A percentile compares a stretch with the other conserved stretches of the same genome.
Evolutionary conservation across 306 rosid species (phyloP).

Genomic region (Vigna mungo): DNA sequence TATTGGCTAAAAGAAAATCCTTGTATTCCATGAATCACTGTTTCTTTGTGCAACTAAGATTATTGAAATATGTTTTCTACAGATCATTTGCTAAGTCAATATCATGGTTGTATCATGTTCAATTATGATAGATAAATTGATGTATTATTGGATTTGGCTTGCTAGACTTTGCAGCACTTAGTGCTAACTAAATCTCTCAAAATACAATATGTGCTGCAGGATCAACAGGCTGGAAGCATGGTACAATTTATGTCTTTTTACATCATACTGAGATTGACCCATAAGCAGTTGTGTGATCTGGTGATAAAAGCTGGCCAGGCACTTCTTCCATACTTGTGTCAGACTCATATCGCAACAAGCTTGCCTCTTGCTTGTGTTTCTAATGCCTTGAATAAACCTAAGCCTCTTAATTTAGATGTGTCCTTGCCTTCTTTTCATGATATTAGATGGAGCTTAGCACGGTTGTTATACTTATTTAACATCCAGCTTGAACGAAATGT

Average conservation of each 20-base stretch:
- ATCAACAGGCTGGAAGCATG: slow-evolving; percentile 49
- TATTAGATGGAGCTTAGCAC: slow-evolving; percentile 75
- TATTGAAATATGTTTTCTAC: slow-evolving; percentile 6
- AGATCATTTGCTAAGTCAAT: not conserved
- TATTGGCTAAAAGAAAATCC: slow-evolving; percentile 4
- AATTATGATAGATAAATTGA: slow-evolving; percentile 25
- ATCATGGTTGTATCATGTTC: slow-evolving; percentile 30
- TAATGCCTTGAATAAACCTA: slow-evolving; percentile 78
- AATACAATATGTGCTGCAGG: slow-evolving; percentile 65
- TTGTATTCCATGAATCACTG: not conserved
- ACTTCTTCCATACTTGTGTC: slow-evolving; percentile 55
- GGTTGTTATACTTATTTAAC: slow-evolving; percentile 80
- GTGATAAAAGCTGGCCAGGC: slow-evolving; percentile 53
- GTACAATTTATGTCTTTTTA: slow-evolving; percentile 54
- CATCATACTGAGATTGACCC: slow-evolving; percentile 59
- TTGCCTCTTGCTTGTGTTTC: slow-evolving; percentile 86
- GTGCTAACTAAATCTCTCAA: slow-evolving; percentile 34
- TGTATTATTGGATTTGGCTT: slow-evolving; percentile 35
- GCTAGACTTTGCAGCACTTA: slow-evolving; percentile 26
- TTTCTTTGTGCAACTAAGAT: not conserved
- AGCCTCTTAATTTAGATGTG: slow-evolving; percentile 78
- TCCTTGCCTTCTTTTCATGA: slow-evolving; percentile 78
- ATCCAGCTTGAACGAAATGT: slow-evolving; percentile 90
- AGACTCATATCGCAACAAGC: slow-evolving; percentile 56
- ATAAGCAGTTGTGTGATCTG: slow-evolving; percentile 44